Evolutionary conservation across 768 basidiomycete species (phyloP), one percentile per base, ranked within the genome.

Genomic region (Trametes elegans): DNA sequence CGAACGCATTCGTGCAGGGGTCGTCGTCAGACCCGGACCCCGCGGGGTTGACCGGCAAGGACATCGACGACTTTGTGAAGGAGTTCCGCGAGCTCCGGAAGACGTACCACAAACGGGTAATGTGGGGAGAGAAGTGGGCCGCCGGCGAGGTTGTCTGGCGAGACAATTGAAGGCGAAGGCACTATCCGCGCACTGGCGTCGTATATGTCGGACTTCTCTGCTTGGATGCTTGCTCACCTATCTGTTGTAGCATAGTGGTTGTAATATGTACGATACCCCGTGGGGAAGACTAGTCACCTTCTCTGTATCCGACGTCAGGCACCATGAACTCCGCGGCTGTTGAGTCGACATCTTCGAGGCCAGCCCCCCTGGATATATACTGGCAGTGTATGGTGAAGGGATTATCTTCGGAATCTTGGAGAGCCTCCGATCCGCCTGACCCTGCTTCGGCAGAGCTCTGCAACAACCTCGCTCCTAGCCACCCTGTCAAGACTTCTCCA

Each of bases 81-180:
- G 84, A 92, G 62, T 97, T 95, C 74, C 91, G 87, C 65, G 92
- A 93, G 47, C 68, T 84, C 35, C 74, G 96, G 60, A 95, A 92
- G 72, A 78, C 79, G n/a, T 98, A 93, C 70, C 95, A 98, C 69
- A 97, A 96, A 71, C 79, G 95, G 16, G 85, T 85, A 2, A 85
- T 96, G 67, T 97, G 92, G 90, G 83, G 84, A 16, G 90, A 93
- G 66, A 77, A 87, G 62, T 98, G 95, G 93, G 76, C 84, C 1
- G 78, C 81, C 29, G 91, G 90, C 2, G 86, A 92, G 62, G 93
- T 98, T 7, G 77, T 80, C 26, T 97, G 94, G 93, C 77, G 84
- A 60, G 89, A 92, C 46, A 79, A 87, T 54, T 82, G 65, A 73
- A 3, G 13, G 18, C 21, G 16, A 42, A 28, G 19, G 19, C 5